Evolutionary conservation across 164 flowering plant genomes (phyloP).

Genomic region (Akebia trifoliata): DNA sequence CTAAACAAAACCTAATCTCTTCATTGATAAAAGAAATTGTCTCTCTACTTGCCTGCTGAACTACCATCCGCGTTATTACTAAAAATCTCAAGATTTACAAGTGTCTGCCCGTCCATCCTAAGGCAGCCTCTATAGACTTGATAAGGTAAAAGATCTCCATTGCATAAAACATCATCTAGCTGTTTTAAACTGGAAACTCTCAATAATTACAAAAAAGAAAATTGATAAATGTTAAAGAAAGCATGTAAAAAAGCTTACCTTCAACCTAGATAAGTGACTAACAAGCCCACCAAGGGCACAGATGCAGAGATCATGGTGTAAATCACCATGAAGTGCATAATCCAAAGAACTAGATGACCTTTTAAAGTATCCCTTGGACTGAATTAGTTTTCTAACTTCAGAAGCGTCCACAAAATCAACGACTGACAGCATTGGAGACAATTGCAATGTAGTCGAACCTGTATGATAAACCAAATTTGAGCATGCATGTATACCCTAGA

Average conservation of each 20-base stretch:
- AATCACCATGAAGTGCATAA: constrained; percentile 39
- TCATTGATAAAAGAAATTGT: constrained; percentile 3
- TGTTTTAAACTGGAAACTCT: constrained; percentile 23
- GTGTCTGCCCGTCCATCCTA: constrained; percentile 93
- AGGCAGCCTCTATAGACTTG: constrained; percentile 73
- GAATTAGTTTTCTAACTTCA: constrained; percentile 55
- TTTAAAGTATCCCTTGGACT: constrained; percentile 62
- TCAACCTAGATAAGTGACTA: constrained; percentile 67
- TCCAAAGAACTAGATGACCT: constrained; percentile 42
- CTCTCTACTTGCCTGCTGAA: constrained; percentile 62
- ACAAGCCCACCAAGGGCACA: constrained; percentile 82
- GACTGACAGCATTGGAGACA: constrained; percentile 45
- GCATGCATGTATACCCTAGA: not conserved
- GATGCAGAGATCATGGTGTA: constrained; percentile 43
- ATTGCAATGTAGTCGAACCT: constrained; percentile 50
- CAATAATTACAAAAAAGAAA: not conserved
- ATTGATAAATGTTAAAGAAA: not conserved
- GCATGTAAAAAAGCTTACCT: constrained; percentile 41
- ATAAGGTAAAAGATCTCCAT: constrained; percentile 74
- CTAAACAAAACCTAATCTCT: not conserved
- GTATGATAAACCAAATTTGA: constrained; percentile 16
- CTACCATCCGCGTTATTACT: constrained; percentile 85
- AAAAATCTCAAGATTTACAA: constrained; percentile 87
- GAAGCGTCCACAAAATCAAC: constrained; percentile 54
- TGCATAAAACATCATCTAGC: constrained; percentile 71